Base-by-base conservation (phyloP, 1,284 basidiomycete genomes). In the Boletus semigastroideus region DNA sequence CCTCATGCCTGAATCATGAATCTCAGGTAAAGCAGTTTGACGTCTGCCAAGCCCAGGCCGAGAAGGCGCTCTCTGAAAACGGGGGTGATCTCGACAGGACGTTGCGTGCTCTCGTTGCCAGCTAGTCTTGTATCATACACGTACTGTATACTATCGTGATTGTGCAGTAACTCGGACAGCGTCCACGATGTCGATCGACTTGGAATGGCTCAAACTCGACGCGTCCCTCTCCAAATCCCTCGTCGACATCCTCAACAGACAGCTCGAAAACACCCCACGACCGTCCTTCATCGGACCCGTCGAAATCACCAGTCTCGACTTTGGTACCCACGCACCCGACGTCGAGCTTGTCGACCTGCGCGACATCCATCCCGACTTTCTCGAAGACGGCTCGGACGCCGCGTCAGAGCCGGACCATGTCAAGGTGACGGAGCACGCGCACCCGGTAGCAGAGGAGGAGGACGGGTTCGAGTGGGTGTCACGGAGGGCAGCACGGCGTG, bases 271-370 rank as follows among this genome's bases (percentile, higher is more conserved):
- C 39, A 82, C 87, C 8, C 71, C 81, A 33, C 76, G 91, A 5
- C 97, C 97, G 0, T 93, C 92, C 7, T 98, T 96, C 70, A 88
- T 99, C 43, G 96, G 96, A 1, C 93, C 94, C 14, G 83, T 98
- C 53, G 82, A 86, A 54, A 83, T 98, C 53, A 87, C 86, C 5
- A 83, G 85, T 3, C 82, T 98, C 50, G 91, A 94, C 49, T 95
- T 99, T 70, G 96, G 96, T 30, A 82, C 85, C 0, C 77, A 80
- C 22, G 69, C 85, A 5, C 96, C 97, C 2, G 89, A 95, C 54
- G 80, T 97, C 36, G 89, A 96, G 67, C 80, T 99, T 52, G 85
- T 92, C 52, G 94, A 98, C 71, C 75, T 99, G 52, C 81, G 92
- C 44, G 94, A 98, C 74, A 92, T 98, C 51, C 94, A 96, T 74